These are phyloP conservation scores for Monilinia aucupariae DNA, from an alignment of 2,329 filamentous ascomycete genomes.

Conservation along the genomic window DNA sequence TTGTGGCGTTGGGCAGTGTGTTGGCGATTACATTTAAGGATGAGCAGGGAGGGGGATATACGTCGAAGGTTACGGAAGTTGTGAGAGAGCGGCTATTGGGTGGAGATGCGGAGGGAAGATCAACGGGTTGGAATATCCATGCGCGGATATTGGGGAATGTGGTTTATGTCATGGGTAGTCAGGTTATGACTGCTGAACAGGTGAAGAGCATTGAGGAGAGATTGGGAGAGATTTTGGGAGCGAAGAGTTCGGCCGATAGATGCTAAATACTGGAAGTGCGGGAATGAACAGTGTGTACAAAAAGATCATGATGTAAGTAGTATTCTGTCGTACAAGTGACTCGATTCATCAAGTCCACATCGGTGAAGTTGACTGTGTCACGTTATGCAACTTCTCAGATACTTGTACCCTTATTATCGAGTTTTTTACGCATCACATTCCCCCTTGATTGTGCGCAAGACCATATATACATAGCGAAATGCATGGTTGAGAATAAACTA, in stretches of 20 bases:
- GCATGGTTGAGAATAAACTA: too few species aligned
- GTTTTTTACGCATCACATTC: too few species aligned
- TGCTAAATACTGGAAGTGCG: too few species aligned
- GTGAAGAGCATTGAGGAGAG: conserved; percentile 24
- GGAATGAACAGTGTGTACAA: background rate
- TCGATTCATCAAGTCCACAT: too few species aligned
- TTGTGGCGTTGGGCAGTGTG: conserved; percentile 70
- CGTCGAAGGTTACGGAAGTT: conserved; percentile 38
- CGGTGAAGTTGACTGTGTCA: too few species aligned
- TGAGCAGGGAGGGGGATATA: conserved; percentile 36
- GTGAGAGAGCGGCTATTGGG: conserved; percentile 36
- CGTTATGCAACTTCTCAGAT: too few species aligned
- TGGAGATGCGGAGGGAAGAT: background rate
- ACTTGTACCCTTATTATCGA: too few species aligned
- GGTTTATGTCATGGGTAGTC: conserved; percentile 53
- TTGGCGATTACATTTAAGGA: conserved; percentile 56
- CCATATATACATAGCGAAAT: too few species aligned
- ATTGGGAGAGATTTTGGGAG: conserved; percentile 16
- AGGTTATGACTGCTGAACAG: conserved; percentile 37
- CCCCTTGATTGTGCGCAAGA: too few species aligned
- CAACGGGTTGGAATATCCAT: conserved; percentile 42
- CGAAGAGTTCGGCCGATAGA: background rate
- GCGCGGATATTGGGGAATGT: conserved; percentile 53
- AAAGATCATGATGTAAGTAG: too few species aligned
- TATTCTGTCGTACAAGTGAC: too few species aligned